Evolutionary conservation across 2,329 filamentous ascomycete genomes (phyloP).

Genomic region (Davidsoniella australis): DNA sequence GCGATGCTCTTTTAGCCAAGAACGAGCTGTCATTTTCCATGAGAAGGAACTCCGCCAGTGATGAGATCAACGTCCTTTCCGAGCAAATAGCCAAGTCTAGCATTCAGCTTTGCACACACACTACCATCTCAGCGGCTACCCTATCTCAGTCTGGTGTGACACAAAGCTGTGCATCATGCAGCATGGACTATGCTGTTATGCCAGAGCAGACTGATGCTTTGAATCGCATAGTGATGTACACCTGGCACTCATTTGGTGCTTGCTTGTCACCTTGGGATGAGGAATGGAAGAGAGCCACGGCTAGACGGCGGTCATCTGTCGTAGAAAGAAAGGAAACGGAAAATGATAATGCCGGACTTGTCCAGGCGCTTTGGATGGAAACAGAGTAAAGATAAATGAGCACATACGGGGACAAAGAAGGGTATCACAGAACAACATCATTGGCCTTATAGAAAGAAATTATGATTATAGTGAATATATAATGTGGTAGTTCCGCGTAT

Average conservation of each 20-base stretch:
- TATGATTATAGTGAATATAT: too few relatives aligned
- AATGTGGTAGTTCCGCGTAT: too few relatives aligned
- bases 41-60: too few relatives aligned
- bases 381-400: background rate
- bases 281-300: constrained; percentile 8
- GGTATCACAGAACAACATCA: too few relatives aligned
- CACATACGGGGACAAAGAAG: background rate
- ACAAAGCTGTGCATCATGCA: background rate
- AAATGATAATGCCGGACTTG: background rate
- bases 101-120: too few relatives aligned
- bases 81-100: too few relatives aligned
- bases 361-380: constrained; percentile 3
- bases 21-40: too few relatives aligned
- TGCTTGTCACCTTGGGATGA: constrained; percentile 1
- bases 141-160: background rate
- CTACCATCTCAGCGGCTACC: background rate
- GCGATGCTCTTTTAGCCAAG: too few relatives aligned
- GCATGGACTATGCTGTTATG: constrained; percentile 3
- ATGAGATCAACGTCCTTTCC: too few relatives aligned
- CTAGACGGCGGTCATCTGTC: background rate
- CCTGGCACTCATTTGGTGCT: constrained; percentile 8
- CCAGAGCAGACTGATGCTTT: background rate
- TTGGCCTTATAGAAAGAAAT: too few relatives aligned
- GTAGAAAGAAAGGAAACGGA: background rate
- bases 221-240: background rate